Evolutionary conservation across 257 asterid genomes (phyloP).

Genomic region (Solanum tacnaense): DNA sequence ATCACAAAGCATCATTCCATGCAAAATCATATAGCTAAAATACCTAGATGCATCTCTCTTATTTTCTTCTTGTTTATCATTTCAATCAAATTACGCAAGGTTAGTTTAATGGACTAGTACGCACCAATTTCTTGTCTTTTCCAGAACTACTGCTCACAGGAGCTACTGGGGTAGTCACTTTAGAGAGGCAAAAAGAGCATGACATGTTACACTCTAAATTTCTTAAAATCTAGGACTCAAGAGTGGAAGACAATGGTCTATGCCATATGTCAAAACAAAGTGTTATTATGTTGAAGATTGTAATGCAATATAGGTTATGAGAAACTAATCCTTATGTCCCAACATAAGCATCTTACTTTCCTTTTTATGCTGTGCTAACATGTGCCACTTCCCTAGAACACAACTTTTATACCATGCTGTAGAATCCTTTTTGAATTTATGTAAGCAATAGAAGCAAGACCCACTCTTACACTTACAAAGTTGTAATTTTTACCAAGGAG

Average conservation of each 20-base stretch:
- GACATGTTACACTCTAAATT: background rate
- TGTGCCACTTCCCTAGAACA: background rate
- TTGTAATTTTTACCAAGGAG: background rate
- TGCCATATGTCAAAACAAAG: background rate
- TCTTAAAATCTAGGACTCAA: background rate
- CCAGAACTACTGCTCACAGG: background rate
- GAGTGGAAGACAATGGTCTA: background rate
- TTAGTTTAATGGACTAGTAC: background rate
- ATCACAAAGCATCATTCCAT: background rate
- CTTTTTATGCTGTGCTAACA: background rate
- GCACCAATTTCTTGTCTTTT: background rate
- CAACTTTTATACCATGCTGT: background rate
- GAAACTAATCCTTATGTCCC: background rate
- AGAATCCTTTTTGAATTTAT: background rate
- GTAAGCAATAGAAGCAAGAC: background rate
- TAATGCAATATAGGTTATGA: background rate
- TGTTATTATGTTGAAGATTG: background rate
- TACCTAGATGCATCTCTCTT: background rate
- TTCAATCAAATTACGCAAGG: background rate
- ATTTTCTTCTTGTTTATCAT: background rate
- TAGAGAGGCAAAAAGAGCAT: background rate
- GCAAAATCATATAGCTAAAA: background rate
- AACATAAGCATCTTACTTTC: background rate
- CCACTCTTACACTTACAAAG: background rate
- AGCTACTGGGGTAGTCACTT: background rate